Conservation (phyloP, 2,329 filamentous ascomycete genomes). For the Penicillium psychrosexuale region DNA sequence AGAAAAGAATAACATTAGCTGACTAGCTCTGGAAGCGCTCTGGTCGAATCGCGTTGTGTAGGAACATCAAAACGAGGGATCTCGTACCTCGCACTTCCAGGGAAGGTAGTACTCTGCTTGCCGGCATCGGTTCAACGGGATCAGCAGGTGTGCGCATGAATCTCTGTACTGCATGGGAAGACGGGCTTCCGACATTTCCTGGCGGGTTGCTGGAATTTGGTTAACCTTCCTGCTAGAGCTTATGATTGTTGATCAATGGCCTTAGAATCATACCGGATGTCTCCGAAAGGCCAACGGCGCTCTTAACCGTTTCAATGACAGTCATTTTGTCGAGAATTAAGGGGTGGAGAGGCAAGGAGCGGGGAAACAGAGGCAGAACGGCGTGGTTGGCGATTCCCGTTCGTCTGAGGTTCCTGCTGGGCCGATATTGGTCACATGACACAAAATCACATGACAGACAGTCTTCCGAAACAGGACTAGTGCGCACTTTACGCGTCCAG, state of each 20-base stretch:
- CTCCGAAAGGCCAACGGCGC: constrained; percentile 46
- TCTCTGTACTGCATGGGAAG: constrained; percentile 90
- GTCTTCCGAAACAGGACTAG: constrained; percentile 13
- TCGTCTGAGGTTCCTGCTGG: constrained; percentile 30
- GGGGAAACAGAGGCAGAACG: constrained; percentile 18
- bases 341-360: constrained; percentile 14
- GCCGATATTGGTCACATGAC: constrained; percentile 23
- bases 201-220: constrained; percentile 48
- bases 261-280: constrained; percentile 34
- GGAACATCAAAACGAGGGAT: constrained; percentile 8
- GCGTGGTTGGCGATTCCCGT: constrained; percentile 29
- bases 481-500: constrained; percentile 42
- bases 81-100: constrained; percentile 92
- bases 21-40: not conserved
- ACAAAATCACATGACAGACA: constrained; percentile 17
- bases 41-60: not conserved
- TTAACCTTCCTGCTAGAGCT: constrained; percentile 16
- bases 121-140: constrained; percentile 93
- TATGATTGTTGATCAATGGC: constrained; percentile 23
- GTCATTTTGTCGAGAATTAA: constrained; percentile 40
- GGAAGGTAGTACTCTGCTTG: constrained; percentile 88
- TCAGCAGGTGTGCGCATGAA: constrained; percentile 89
- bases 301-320: constrained; percentile 48
- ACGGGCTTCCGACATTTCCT: constrained; percentile 89
- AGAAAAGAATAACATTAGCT: constrained; percentile 7